Conservation (phyloP, 1,139 yeast genomes). For the Taphrina betulina region DNA sequence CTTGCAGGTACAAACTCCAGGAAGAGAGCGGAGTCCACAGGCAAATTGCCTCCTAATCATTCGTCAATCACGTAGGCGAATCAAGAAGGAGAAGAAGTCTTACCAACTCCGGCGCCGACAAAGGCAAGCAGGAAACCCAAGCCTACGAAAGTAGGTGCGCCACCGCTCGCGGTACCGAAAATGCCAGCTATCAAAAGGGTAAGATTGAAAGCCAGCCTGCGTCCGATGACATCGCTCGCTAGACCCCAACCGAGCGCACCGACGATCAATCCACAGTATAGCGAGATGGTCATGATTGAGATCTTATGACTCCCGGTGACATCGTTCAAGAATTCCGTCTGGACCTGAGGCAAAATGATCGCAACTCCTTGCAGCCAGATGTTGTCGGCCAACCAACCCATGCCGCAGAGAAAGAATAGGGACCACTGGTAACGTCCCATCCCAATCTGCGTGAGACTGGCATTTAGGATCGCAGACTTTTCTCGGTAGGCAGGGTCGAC, state of each 20-base stretch:
- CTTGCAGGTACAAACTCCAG: conserved; percentile 58
- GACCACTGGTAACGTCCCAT: conserved; percentile 29
- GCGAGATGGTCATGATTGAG: conserved; percentile 42
- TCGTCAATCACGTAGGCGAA: too few species aligned
- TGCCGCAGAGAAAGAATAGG: conserved; percentile 16
- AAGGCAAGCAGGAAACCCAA: conserved; percentile 44
- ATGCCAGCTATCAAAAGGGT: conserved; percentile 55
- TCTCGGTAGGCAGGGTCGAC: neutral
- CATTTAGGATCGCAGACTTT: neutral
- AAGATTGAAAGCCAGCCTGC: conserved; percentile 56
- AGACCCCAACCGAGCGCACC: conserved; percentile 62
- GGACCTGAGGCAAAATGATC: conserved; percentile 21
- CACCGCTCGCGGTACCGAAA: conserved; percentile 58
- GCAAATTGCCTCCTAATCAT: conserved; percentile 66
- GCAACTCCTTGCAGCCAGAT: conserved; percentile 6
- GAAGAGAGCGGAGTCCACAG: conserved; percentile 60
- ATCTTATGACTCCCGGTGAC: conserved; percentile 38
- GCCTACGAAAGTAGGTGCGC: conserved; percentile 49
- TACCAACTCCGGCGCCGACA: conserved; percentile 54
- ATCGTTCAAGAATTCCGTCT: conserved; percentile 6
- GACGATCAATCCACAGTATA: conserved; percentile 52
- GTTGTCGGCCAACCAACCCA: conserved; percentile 29
- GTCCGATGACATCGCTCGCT: conserved; percentile 60
- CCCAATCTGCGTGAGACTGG: neutral
- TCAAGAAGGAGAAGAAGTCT: too few species aligned